Conservation (phyloP, 305 asterid species). For the Fraxinus ornus region DNA sequence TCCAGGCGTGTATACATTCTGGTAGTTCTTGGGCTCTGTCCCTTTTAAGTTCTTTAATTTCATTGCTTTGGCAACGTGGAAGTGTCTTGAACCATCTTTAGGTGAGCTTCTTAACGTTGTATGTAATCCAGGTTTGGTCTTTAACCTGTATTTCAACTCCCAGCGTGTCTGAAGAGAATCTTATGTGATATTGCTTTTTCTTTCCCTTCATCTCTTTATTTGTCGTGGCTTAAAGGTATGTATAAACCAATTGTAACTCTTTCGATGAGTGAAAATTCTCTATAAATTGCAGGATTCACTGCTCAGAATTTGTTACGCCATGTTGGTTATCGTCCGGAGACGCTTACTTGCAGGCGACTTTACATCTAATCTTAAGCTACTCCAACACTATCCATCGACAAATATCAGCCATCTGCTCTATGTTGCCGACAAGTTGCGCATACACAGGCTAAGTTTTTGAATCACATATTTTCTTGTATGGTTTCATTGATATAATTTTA, state of each 20-base stretch:
- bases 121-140: not conserved
- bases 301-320: constrained; percentile 83
- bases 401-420: constrained; percentile 87
- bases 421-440: constrained; percentile 76
- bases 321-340: constrained; percentile 79
- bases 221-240: not conserved
- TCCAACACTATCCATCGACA: constrained; percentile 80
- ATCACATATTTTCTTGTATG: constrained; percentile 8
- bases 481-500: constrained; percentile 13
- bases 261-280: not conserved
- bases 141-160: not conserved
- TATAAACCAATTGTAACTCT: not conserved
- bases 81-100: not conserved
- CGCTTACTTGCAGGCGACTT: constrained; percentile 91
- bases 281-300: constrained; percentile 65
- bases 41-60: not conserved
- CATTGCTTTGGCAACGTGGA: not conserved
- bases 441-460: constrained; percentile 30
- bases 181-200: not conserved
- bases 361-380: constrained; percentile 84
- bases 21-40: not conserved
- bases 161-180: not conserved
- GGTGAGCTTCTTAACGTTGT: not conserved
- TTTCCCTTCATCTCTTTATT: not conserved
- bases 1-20: not conserved